phyloP scores from a whole-genome alignment of 768 basidiomycete species.

The Auricularia auricula-judae region DNA sequence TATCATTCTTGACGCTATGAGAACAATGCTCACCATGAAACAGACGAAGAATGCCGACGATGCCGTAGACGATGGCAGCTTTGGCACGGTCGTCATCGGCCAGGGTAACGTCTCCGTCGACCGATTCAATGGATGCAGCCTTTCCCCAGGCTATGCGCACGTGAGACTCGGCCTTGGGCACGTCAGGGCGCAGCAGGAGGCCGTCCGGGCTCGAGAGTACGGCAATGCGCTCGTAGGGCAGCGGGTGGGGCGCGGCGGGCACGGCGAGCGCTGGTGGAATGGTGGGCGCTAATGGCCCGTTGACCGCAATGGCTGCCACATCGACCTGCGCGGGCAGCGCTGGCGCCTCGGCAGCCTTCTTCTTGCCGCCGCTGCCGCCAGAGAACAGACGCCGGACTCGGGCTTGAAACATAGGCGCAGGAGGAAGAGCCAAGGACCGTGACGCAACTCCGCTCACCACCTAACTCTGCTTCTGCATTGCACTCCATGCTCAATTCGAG shows the following conservation, averaged over 20 bases:
- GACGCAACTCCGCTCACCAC: too few species aligned
- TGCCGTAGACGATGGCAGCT: conserved; percentile 56
- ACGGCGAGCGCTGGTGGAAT: conserved; percentile 55
- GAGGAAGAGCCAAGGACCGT: too few species aligned
- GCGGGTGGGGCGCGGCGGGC: conserved; percentile 65
- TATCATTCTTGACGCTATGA: conserved; percentile 3
- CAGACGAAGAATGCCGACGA: conserved; percentile 63
- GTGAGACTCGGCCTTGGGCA: conserved; percentile 22
- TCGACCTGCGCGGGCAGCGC: background rate
- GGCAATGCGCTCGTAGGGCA: conserved; percentile 59
- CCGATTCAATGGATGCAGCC: conserved; percentile 39
- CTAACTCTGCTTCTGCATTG: too few species aligned
- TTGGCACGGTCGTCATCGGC: conserved; percentile 25
- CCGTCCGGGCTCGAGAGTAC: conserved; percentile 48
- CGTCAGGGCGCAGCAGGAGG: conserved; percentile 54
- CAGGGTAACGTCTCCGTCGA: conserved; percentile 20
- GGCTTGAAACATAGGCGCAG: background rate
- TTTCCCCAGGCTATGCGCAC: conserved; percentile 56
- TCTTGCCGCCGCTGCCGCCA: background rate
- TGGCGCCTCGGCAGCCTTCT: background rate
- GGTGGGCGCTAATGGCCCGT: background rate
- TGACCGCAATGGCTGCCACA: background rate
- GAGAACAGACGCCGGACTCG: background rate
- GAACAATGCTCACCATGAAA: conserved; percentile 45
- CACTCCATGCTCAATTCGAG: background rate